Conservation (phyloP, 345 rosid species). For the Populus deltoides region DNA sequence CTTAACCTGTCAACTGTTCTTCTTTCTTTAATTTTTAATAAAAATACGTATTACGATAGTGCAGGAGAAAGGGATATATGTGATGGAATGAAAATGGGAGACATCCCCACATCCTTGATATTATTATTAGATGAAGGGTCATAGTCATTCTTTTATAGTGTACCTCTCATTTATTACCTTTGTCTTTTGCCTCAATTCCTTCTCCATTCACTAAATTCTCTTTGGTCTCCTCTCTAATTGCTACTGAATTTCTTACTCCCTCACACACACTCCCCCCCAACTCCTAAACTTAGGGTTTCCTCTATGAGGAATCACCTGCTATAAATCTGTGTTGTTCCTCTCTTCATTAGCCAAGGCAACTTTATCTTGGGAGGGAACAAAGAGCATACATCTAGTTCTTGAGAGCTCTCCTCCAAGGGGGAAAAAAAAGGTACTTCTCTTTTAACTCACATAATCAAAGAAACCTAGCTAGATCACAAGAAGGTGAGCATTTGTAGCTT, state of each 20-base stretch:
- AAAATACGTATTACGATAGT: conserved; percentile 5
- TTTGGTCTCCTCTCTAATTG: conserved; percentile 19
- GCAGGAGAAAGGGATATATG: conserved; percentile 34
- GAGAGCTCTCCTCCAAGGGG: conserved; percentile 21
- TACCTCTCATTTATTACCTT: conserved; percentile 60
- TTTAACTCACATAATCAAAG: conserved; percentile 34
- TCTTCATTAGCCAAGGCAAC: conserved; percentile 25
- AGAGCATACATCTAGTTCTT: conserved; percentile 19
- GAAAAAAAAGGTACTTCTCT: conserved; percentile 20
- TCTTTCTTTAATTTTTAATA: not conserved
- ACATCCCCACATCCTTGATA: conserved; percentile 52
- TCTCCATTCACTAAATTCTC: conserved; percentile 51
- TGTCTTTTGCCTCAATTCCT: conserved; percentile 69
- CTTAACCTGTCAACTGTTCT: not conserved
- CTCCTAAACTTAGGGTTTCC: conserved; percentile 44
- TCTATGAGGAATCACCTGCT: conserved; percentile 18
- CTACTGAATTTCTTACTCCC: conserved; percentile 18
- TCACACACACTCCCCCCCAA: not conserved
- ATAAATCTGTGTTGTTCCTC: conserved; percentile 18
- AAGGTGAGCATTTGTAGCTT: conserved; percentile 27
- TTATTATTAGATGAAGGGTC: conserved; percentile 76
- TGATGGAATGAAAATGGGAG: conserved; percentile 42
- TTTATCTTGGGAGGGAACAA: conserved; percentile 31
- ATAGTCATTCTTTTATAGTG: conserved; percentile 60
- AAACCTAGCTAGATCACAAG: conserved; percentile 33